These are phyloP conservation scores for Eutrema heterophyllum DNA, from an alignment of 345 rosid genomes.

Conservation along the genomic window DNA sequence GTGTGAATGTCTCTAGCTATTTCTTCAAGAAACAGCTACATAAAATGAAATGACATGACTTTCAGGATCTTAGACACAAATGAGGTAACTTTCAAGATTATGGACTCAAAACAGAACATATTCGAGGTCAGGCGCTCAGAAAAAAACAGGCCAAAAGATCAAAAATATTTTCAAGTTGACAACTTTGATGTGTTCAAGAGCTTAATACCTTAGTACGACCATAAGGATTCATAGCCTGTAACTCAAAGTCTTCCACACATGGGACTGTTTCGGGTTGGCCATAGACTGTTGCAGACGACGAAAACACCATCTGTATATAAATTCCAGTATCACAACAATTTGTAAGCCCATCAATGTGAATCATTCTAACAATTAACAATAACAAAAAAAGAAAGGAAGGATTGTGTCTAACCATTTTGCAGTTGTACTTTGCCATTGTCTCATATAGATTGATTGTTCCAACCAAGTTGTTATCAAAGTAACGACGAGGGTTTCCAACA, in stretches of 20 bases:
- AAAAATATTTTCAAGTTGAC: background rate
- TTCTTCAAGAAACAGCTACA: conserved; percentile 86
- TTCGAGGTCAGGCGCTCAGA: background rate
- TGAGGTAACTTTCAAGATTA: background rate
- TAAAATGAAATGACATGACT: background rate
- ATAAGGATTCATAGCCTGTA: conserved; percentile 87
- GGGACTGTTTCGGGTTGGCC: conserved; percentile 91
- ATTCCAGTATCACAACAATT: background rate
- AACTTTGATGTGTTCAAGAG: background rate
- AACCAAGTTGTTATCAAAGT: conserved; percentile 71
- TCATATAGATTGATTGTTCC: conserved; percentile 74
- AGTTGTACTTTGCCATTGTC: conserved; percentile 64
- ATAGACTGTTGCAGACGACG: conserved; percentile 96
- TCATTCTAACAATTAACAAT: background rate
- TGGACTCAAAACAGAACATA: background rate
- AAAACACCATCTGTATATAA: conserved; percentile 67
- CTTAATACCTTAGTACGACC: conserved; percentile 81
- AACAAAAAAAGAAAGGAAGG: background rate
- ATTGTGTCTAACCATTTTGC: conserved; percentile 48
- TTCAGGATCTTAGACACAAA: background rate
- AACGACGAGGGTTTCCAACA: conserved; percentile 68
- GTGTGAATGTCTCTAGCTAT: conserved; percentile 78
- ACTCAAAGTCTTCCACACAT: conserved; percentile 68
- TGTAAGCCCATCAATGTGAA: background rate
- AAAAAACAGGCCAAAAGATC: too few relatives aligned